Evolutionary conservation across 495 filamentous ascomycete genomes (phyloP).

Genomic region (Chaetomium tenue): DNA sequence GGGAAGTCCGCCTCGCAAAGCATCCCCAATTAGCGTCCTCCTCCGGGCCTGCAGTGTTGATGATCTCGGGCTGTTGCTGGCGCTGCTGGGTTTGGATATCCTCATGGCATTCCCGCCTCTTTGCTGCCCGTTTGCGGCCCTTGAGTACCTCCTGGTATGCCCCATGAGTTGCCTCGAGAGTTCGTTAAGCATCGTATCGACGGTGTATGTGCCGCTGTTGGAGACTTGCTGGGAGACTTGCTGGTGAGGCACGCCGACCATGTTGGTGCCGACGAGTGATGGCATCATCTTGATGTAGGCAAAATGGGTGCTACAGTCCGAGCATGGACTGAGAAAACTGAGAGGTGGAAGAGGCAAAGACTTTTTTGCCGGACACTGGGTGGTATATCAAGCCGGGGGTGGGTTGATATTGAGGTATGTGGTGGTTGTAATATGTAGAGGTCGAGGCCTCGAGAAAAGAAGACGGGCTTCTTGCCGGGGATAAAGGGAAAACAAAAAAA

Average conservation of each 20-base stretch:
- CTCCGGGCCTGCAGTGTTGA: constrained; percentile 48
- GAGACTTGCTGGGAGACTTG: constrained; percentile 5
- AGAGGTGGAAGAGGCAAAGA: constrained; percentile 9
- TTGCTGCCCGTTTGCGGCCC: constrained; percentile 44
- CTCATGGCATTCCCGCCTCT: constrained; percentile 48
- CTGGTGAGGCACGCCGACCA: constrained; percentile 27
- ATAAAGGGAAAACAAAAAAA: constrained; percentile 10
- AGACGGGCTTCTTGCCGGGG: not conserved
- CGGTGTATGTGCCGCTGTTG: constrained; percentile 28
- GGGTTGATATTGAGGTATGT: not conserved
- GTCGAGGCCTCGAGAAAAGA: not conserved
- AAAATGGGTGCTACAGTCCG: constrained; percentile 4
- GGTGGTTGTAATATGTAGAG: not conserved
- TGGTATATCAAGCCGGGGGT: constrained; percentile 11
- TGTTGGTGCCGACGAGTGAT: constrained; percentile 31
- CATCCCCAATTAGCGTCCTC: constrained; percentile 56
- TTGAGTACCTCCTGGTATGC: constrained; percentile 43
- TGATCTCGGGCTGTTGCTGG: constrained; percentile 66
- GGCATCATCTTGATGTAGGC: constrained; percentile 35
- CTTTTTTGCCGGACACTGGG: constrained; percentile 14
- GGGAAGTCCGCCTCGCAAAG: constrained; percentile 35
- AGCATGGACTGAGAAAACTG: constrained; percentile 13
- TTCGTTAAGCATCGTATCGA: constrained; percentile 40
- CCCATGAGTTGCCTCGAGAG: constrained; percentile 40
- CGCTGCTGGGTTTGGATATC: constrained; percentile 65